Evolutionary conservation across 331 rosid species (phyloP).

Genomic region (Acacia pycnantha): DNA sequence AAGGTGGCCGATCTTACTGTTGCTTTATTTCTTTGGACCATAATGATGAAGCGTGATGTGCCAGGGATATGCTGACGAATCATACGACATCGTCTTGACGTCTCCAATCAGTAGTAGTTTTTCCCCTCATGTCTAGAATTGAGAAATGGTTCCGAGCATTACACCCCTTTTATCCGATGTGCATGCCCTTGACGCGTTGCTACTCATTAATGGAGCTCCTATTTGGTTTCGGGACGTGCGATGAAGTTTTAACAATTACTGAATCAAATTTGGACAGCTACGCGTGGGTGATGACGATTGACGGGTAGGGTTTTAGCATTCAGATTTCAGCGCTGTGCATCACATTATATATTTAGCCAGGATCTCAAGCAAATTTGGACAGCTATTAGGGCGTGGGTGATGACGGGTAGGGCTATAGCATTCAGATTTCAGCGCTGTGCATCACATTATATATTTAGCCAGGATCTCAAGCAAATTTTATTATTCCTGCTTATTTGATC

Average conservation of each 20-base stretch:
- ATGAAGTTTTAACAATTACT: background rate
- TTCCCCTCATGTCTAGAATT: no score
- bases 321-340: background rate
- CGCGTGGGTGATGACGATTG: background rate
- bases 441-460: background rate
- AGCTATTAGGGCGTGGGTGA: background rate
- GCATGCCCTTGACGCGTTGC: no score
- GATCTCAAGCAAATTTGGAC: background rate
- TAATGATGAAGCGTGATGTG: no score
- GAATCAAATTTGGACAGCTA: background rate
- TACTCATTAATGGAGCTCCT: background rate
- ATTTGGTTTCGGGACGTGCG: background rate
- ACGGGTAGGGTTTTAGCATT: background rate
- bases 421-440: background rate
- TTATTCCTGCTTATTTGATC: background rate
- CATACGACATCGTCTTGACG: no score
- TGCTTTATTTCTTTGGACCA: no score
- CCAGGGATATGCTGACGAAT: no score
- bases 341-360: background rate
- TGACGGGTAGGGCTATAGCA: background rate
- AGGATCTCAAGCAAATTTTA: background rate
- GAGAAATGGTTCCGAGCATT: background rate
- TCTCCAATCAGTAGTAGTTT: no score
- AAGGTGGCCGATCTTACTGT: no score
- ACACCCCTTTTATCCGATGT: background rate